Evolutionary conservation across 495 filamentous ascomycete genomes (phyloP).

Genomic region (Ascodesmis nigricans): DNA sequence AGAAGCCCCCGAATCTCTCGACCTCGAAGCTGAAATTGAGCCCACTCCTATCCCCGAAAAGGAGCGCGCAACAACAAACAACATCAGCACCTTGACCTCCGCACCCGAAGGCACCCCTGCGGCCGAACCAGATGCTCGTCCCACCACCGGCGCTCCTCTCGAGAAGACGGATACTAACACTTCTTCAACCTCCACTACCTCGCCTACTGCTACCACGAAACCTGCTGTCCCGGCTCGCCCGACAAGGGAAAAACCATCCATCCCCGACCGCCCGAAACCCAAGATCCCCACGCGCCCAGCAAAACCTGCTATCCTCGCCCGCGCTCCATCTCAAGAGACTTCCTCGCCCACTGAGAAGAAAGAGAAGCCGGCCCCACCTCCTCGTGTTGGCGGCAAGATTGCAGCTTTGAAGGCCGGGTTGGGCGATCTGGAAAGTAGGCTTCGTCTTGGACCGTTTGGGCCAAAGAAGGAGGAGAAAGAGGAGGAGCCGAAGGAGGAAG

Average conservation of each 20-base stretch:
- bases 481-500: conserved; percentile 31
- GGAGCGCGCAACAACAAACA: conserved; percentile 17
- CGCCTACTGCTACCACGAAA: conserved; percentile 24
- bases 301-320: conserved; percentile 21
- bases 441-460: conserved; percentile 57
- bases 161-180: too few species aligned
- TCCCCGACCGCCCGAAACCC: conserved; percentile 60
- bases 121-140: conserved; percentile 13
- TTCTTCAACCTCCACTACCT: too few species aligned
- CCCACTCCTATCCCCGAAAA: conserved; percentile 10
- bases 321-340: not conserved
- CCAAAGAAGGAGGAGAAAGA: conserved; percentile 54
- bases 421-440: conserved; percentile 63
- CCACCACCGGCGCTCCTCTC: conserved; percentile 24
- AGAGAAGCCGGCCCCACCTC: conserved; percentile 58
- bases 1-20: conserved; percentile 65
- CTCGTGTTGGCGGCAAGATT: conserved; percentile 69
- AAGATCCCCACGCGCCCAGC: conserved; percentile 54
- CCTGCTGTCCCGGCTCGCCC: conserved; percentile 28
- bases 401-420: conserved; percentile 71
- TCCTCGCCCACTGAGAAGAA: conserved; percentile 25
- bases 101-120: conserved; percentile 13
- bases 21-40: conserved; percentile 37
- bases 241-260: conserved; percentile 25
- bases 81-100: conserved; percentile 1